Conservation (phyloP, 345 rosid species). For the Streptanthus diversifolius region DNA sequence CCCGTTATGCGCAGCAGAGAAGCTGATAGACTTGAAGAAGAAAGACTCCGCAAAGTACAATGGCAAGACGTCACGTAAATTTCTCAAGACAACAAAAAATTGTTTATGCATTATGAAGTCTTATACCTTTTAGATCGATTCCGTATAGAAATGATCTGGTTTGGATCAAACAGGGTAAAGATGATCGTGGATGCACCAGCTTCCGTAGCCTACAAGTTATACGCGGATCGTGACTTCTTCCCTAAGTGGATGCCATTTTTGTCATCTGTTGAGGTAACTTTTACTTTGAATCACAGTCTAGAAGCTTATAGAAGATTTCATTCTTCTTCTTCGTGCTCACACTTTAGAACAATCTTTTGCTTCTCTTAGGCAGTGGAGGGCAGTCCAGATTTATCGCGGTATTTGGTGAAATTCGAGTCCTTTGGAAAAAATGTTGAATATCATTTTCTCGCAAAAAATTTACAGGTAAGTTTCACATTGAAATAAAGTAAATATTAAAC, state of each 20-base stretch:
- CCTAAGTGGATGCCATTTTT: constrained; percentile 39
- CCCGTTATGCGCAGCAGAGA: constrained; percentile 24
- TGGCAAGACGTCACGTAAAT: constrained; percentile 34
- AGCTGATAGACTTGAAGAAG: constrained; percentile 14
- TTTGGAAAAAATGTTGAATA: constrained; percentile 31
- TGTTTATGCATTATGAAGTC: not conserved
- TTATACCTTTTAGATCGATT: not conserved
- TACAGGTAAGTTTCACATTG: constrained; percentile 5
- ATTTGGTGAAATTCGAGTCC: constrained; percentile 29
- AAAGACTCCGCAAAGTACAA: constrained; percentile 6
- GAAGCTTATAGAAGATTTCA: not conserved
- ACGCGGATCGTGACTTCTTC: constrained; percentile 29
- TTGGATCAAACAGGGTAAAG: constrained; percentile 19
- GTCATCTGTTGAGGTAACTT: constrained; percentile 35
- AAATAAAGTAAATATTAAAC: not conserved
- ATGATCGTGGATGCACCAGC: constrained; percentile 33
- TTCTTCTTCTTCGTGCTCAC: constrained; percentile 5
- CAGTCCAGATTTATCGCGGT: constrained; percentile 26
- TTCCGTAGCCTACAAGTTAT: constrained; percentile 36
- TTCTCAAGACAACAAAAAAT: not conserved
- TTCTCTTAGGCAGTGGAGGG: constrained; percentile 25
- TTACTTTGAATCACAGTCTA: constrained; percentile 1
- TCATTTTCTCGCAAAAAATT: constrained; percentile 30
- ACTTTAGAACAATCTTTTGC: not conserved
- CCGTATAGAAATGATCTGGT: not conserved